Evolutionary conservation across 257 asterid genomes (phyloP), one percentile per base, ranked within the genome.

Genomic region (Capsicum chinense): DNA sequence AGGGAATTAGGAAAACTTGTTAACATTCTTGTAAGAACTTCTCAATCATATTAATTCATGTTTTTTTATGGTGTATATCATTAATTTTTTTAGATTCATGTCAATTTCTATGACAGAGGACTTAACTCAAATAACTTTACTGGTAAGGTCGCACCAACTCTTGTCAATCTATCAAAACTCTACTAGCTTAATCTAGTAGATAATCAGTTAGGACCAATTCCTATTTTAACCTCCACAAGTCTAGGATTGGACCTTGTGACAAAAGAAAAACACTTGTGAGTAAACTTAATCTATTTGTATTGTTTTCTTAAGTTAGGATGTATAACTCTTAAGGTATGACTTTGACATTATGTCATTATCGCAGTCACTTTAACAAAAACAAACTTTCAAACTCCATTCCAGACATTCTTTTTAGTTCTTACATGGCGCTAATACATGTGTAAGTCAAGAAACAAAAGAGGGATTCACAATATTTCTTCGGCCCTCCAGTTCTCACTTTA

Each of bases 231-330:
- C 9, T 17, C 81, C 64, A 84, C 70, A 71, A 88, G 92, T 87
- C 94, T 97, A 4, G 99, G 99, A 19, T 89, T 94, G 83, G 97
- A 96, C 88, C 97, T 88, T 80, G 94, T 96, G 52, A 93, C 90
- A 90, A 94, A 89, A 88, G 97, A 98, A 15, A 96, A 93, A 87
- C 99, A 96, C 92, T 93, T 96, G 98, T 96, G 84, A 93, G 98
- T 85, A 58, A 39, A 54, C 35, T 66, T 79, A 69, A 4, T 3
- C 37, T 33, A 17, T 59, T 35, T 70, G 12, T 35, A 52, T 16
- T 48, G 48, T 11, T 16, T 52, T 6, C n/a, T 33, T 76, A 44
- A 13, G 73, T 0, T 33, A 6, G 39, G 0, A 33, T 79, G 57
- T 47, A 1, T 85, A 17, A 16, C 78, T 7, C 5, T 48, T 14